Conservation (phyloP, 2,329 filamentous ascomycete species). For the Scopulariopsis brevicaulis region DNA sequence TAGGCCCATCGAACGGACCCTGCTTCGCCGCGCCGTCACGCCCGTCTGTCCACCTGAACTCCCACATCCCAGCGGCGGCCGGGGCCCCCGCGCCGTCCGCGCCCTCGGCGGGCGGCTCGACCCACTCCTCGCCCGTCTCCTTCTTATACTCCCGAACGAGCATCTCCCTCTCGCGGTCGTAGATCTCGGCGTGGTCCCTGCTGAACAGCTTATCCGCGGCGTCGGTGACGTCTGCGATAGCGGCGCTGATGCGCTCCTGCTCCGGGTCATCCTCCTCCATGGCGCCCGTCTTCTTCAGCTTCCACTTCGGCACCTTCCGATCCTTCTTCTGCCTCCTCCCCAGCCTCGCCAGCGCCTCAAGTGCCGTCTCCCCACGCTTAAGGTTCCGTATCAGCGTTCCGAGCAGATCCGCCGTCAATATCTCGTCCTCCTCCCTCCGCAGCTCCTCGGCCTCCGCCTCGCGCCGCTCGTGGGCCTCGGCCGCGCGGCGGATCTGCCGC, state of each 20-base stretch:
- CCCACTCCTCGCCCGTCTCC: conserved; percentile 83
- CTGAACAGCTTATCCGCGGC: conserved; percentile 80
- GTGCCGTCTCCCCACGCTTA: conserved; percentile 70
- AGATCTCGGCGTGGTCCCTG: conserved; percentile 79
- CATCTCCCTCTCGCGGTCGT: conserved; percentile 76
- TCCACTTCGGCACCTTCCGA: conserved; percentile 53
- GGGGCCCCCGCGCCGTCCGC: conserved; percentile 9
- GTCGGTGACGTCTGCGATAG: conserved; percentile 75
- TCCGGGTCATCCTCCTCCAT: conserved; percentile 66
- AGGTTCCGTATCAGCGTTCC: conserved; percentile 60
- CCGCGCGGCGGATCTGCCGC: conserved; percentile 83
- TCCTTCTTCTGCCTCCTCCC: conserved; percentile 53
- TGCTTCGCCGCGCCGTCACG: conserved; percentile 69
- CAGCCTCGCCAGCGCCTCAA: conserved; percentile 78
- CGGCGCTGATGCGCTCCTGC: conserved; percentile 57
- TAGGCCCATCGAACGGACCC: conserved; percentile 74
- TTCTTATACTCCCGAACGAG: conserved; percentile 72
- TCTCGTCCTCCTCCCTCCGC: conserved; percentile 61
- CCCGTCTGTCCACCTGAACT: conserved; percentile 87
- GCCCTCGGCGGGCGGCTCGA: conserved; percentile 26
- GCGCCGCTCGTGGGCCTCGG: conserved; percentile 75
- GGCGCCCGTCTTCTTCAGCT: conserved; percentile 53
- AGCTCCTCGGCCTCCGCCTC: conserved; percentile 65
- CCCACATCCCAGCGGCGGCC: conserved; percentile 50
- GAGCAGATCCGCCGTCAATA: conserved; percentile 64